Base-by-base conservation (phyloP, 768 basidiomycete species). In the Pleurotus tuoliensis region DNA sequence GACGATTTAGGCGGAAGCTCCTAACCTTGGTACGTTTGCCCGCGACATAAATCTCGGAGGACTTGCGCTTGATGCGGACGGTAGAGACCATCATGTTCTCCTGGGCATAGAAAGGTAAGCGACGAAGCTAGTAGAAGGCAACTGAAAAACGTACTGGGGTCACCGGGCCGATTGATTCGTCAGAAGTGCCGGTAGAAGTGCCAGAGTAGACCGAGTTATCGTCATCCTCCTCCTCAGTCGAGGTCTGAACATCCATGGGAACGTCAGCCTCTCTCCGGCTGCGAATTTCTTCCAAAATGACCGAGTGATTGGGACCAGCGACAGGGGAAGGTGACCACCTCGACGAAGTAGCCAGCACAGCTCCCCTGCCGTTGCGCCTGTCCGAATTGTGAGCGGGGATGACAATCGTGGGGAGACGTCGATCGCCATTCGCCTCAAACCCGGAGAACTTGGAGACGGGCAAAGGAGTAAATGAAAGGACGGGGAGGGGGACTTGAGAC, bases 21-120 rank as follows among this genome's bases (percentile, higher is more conserved):
- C 60, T 25, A 48, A 73, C 76, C 68, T 71, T 77, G n/a, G 73
- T 69, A 34, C 76, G 71, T 58, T 77, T 79, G 58, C 73, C 75
- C 25, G 60, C 48, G 24, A 61, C 63, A 9, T 61, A 64, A 27
- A 65, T 47, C 40, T 70, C 69, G 24, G 59, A 57, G 11, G 72
- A 71, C 58, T 75, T 75, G 61, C 75, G 72, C 59, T 76, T 76
- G 56, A 70, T 65, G 27, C 70, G 66, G 59, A 64, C 61, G 25
- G 71, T 38, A 9, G 64, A 62, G 11, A 58, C 52, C 16, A 57
- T 25, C 30, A 62, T 59, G 15, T 63, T 59, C 38, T 57, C 47
- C 48, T 45, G 53, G 55, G 52, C n/a, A 56, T 60, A 47, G 20
- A 46, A 51, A 22, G 24, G 45, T 18, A 38, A 38, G 16, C n/a